Conservation (phyloP, 2,329 filamentous ascomycete species). For the Tolypocladium album region DNA sequence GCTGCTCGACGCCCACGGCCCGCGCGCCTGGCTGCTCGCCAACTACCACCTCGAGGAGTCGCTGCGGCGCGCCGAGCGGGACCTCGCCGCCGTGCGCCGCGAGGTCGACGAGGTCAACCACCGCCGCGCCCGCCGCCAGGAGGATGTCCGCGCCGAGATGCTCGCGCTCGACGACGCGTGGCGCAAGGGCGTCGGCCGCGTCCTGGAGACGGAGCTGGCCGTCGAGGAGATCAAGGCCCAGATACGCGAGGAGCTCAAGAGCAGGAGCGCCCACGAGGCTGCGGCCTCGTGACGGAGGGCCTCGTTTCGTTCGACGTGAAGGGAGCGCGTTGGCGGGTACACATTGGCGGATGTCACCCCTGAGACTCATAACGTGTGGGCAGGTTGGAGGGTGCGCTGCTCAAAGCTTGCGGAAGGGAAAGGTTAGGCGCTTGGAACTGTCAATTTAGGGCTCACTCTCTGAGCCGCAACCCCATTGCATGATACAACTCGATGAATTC, state of each 20-base stretch:
- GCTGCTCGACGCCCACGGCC: constrained; percentile 71
- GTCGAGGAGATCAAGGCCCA: constrained; percentile 60
- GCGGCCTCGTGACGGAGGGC: background rate
- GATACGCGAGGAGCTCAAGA: constrained; percentile 52
- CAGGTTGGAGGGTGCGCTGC: background rate
- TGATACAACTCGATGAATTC: background rate
- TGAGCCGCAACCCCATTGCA: background rate
- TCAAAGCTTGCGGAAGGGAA: background rate
- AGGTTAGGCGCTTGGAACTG: background rate
- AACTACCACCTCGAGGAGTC: constrained; percentile 74
- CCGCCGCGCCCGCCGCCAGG: constrained; percentile 58
- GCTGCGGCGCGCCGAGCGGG: constrained; percentile 53
- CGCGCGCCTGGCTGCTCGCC: constrained; percentile 82
- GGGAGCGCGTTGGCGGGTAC: background rate
- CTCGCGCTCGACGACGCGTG: constrained; percentile 64
- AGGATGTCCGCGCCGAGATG: constrained; percentile 62
- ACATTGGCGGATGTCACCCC: background rate
- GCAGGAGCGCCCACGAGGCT: constrained; percentile 4
- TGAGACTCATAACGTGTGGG: background rate
- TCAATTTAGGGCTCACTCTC: background rate
- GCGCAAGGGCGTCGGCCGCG: constrained; percentile 65
- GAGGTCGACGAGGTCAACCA: constrained; percentile 66
- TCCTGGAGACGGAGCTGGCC: constrained; percentile 80
- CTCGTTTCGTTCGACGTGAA: background rate
- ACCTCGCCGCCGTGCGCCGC: constrained; percentile 56